These are phyloP conservation scores for Salvia rosmarinus DNA, from an alignment of 257 asterid genomes.

Conservation along the genomic window DNA sequence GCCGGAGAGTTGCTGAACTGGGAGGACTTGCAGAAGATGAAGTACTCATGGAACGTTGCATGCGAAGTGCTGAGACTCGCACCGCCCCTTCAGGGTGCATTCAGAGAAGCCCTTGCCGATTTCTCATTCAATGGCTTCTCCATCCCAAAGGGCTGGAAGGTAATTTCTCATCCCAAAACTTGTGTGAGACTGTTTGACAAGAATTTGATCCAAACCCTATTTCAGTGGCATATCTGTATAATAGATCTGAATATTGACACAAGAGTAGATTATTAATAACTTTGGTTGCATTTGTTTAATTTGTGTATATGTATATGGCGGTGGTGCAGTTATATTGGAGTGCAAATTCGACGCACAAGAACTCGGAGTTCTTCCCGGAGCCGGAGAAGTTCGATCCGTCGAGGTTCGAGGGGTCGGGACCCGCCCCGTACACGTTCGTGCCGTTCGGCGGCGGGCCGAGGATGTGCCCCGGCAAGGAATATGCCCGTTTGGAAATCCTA, in stretches of 20 bases:
- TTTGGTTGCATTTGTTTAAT: neutral
- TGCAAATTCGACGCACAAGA: constrained; percentile 52
- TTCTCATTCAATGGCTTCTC: constrained; percentile 50
- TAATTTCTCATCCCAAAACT: constrained; percentile 8
- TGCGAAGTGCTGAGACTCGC: constrained; percentile 57
- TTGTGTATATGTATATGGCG: neutral
- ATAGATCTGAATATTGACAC: no score
- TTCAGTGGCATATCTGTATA: no score
- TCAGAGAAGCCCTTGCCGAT: constrained; percentile 59
- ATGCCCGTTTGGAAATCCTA: constrained; percentile 50
- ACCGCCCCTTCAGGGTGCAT: constrained; percentile 58
- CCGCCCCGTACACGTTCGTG: constrained; percentile 62
- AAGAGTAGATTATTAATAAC: no score
- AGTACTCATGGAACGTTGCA: constrained; percentile 60
- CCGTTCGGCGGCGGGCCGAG: constrained; percentile 65
- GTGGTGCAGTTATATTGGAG: constrained; percentile 56
- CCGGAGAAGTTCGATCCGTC: constrained; percentile 62
- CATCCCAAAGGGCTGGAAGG: constrained; percentile 74
- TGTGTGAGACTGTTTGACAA: no score
- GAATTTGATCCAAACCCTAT: no score
- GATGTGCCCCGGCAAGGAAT: constrained; percentile 64
- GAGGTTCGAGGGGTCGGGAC: constrained; percentile 57
- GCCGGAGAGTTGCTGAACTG: constrained; percentile 48
- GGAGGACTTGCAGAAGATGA: constrained; percentile 61
- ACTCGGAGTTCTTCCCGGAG: constrained; percentile 46